phyloP scores from a whole-genome alignment of 176 grass and related monocot genomes.

The Cocos nucifera region DNA sequence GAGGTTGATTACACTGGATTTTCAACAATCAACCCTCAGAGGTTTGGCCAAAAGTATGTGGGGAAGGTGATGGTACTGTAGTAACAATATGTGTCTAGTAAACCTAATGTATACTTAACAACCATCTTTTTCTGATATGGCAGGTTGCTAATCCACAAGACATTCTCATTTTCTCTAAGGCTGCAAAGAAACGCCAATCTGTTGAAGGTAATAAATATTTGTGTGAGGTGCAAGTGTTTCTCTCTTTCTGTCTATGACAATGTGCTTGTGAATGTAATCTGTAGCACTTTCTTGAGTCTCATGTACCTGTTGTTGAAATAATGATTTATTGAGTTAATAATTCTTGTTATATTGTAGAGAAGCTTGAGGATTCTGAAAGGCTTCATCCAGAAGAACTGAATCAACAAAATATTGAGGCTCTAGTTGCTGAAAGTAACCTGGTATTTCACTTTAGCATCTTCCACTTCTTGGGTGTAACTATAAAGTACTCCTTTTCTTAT shows the following conservation, averaged over 20 bases:
- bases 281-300: not conserved
- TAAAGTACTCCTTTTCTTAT: too few species aligned
- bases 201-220: constrained; percentile 31
- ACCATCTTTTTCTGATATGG: not conserved
- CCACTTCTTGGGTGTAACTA: too few species aligned
- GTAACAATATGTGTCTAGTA: too few species aligned
- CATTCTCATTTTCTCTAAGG: constrained; percentile 56
- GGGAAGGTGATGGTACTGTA: constrained; percentile 46
- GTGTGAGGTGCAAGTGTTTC: too few species aligned
- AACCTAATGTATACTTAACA: too few species aligned
- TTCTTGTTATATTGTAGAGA: constrained; percentile 40
- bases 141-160: constrained; percentile 93
- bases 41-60: constrained; percentile 73
- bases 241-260: too few species aligned
- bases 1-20: constrained; percentile 61
- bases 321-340: constrained; percentile 9
- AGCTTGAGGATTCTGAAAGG: constrained; percentile 28
- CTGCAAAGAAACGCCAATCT: constrained; percentile 30
- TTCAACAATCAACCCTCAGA: constrained; percentile 54
- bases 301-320: not conserved
- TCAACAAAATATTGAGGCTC: constrained; percentile 53
- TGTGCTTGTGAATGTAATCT: not conserved
- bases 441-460: constrained; percentile 21
- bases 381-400: constrained; percentile 50
- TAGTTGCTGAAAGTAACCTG: constrained; percentile 67